Percentiles rank a stretch among this genome's conserved stretches.
These are phyloP conservation scores for Scedosporium boydii DNA, from an alignment of 2,329 filamentous ascomycete species.

Conservation along the genomic window DNA sequence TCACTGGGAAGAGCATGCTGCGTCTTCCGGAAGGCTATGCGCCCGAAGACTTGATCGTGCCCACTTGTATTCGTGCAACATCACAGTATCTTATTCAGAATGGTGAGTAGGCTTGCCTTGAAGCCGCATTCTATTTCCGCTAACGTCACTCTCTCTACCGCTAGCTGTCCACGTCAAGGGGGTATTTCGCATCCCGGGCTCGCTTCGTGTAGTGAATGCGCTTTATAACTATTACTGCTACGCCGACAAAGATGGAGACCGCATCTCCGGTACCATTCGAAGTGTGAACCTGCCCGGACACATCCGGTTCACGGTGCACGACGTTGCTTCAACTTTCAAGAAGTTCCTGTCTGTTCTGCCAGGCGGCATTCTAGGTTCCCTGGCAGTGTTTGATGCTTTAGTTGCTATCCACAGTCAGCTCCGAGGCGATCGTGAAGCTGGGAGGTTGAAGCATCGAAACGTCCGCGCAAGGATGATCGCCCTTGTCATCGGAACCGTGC, in stretches of 20 bases:
- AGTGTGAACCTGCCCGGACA: conserved; percentile 50
- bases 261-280: conserved; percentile 48
- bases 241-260: conserved; percentile 33
- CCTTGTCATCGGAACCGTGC: conserved; percentile 49
- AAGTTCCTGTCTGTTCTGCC: conserved; percentile 52
- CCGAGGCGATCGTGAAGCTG: conserved; percentile 39
- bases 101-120: conserved; percentile 27
- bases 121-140: neutral
- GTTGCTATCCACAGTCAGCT: conserved; percentile 51
- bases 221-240: conserved; percentile 56
- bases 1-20: conserved; percentile 54
- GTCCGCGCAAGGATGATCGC: conserved; percentile 57
- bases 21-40: conserved; percentile 51
- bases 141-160: conserved; percentile 9
- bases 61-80: conserved; percentile 57
- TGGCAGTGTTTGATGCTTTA: conserved; percentile 51
- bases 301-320: conserved; percentile 50
- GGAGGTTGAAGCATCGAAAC: conserved; percentile 43
- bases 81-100: conserved; percentile 55
- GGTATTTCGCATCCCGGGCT: conserved; percentile 55
- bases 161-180: conserved; percentile 38
- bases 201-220: conserved; percentile 41
- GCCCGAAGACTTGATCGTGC: conserved; percentile 46
- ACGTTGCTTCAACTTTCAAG: conserved; percentile 60
- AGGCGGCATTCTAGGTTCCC: conserved; percentile 55